A percentile compares a stretch with the other conserved stretches of the same genome.
Evolutionary conservation across 2,329 filamentous ascomycete genomes (phyloP).

Genomic region (Neospermospora avenae): DNA sequence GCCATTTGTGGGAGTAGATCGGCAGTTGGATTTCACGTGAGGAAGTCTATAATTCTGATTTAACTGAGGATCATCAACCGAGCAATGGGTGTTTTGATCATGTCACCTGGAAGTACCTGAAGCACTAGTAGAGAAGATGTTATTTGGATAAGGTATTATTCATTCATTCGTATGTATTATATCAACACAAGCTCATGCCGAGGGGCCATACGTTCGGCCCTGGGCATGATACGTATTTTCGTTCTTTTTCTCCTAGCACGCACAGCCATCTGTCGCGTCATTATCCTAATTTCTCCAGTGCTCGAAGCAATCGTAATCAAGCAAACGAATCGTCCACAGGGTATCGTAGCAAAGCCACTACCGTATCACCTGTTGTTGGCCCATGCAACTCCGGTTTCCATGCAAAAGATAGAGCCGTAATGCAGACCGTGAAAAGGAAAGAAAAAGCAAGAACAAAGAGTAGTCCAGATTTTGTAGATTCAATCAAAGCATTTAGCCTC

Average conservation of each 20-base stretch:
- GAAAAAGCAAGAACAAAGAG: slow-evolving; percentile 11
- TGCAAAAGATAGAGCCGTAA: slow-evolving; percentile 10
- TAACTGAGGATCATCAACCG: no score
- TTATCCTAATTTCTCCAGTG: neutral
- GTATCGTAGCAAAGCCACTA: slow-evolving; percentile 27
- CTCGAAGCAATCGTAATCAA: neutral
- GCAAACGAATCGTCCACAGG: slow-evolving; percentile 10
- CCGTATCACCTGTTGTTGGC: slow-evolving; percentile 9
- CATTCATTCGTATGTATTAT: neutral
- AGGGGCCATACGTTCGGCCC: neutral
- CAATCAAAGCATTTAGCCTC: neutral
- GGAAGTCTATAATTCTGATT: neutral
- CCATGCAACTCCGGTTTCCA: slow-evolving; percentile 22
- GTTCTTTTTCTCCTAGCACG: neutral
- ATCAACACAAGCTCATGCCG: neutral
- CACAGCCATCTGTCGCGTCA: neutral
- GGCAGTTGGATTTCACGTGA: neutral
- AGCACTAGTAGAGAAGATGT: no score
- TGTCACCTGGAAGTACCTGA: no score
- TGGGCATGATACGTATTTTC: neutral
- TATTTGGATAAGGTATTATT: neutral
- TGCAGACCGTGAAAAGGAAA: slow-evolving; percentile 9
- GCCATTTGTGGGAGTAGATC: neutral
- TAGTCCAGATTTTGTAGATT: slow-evolving; percentile 7
- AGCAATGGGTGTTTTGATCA: no score